Conservation (phyloP, 2,329 filamentous ascomycete species). For the Ceratocystis lukuohia region DNA sequence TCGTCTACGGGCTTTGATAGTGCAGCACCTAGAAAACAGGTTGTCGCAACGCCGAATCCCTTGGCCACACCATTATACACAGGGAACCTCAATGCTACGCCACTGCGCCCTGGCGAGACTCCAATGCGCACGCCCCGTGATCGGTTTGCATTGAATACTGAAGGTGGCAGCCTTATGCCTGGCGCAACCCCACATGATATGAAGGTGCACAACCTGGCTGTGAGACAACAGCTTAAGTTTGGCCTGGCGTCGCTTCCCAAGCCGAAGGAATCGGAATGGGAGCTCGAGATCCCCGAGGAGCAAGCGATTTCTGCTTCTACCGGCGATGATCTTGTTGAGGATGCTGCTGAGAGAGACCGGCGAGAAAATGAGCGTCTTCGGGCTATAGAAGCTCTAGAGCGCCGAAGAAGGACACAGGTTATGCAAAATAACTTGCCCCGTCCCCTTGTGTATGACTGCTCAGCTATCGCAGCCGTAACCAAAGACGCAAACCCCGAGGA, state of each 20-base stretch:
- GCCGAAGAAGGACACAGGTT: slow-evolving; percentile 76
- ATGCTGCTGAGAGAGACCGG: slow-evolving; percentile 61
- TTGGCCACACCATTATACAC: slow-evolving; percentile 77
- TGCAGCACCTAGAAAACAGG: slow-evolving; percentile 64
- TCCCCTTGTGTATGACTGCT: slow-evolving; percentile 58
- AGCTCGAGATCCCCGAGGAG: slow-evolving; percentile 82
- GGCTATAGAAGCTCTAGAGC: slow-evolving; percentile 62
- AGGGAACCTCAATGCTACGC: slow-evolving; percentile 48
- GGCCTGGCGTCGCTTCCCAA: slow-evolving; percentile 75
- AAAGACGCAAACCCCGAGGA: slow-evolving; percentile 51
- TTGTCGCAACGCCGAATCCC: slow-evolving; percentile 84
- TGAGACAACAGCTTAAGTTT: slow-evolving; percentile 54
- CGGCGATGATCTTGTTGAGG: slow-evolving; percentile 41
- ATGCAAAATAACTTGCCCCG: slow-evolving; percentile 74
- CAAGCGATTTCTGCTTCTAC: slow-evolving; percentile 41
- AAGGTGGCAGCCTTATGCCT: slow-evolving; percentile 52
- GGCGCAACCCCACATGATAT: slow-evolving; percentile 62
- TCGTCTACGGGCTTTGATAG: slow-evolving; percentile 82
- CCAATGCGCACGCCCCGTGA: slow-evolving; percentile 82
- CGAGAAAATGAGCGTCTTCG: slow-evolving; percentile 61
- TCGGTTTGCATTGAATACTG: slow-evolving; percentile 67
- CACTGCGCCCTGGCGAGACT: slow-evolving; percentile 58
- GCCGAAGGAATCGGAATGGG: slow-evolving; percentile 88
- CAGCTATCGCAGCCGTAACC: slow-evolving; percentile 39
- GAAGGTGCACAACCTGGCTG: slow-evolving; percentile 53